Evolutionary conservation across 352 stramenopile species (phyloP), one percentile per base, ranked within the genome.

Genomic region (Hyaloperonospora arabidopsidis): DNA sequence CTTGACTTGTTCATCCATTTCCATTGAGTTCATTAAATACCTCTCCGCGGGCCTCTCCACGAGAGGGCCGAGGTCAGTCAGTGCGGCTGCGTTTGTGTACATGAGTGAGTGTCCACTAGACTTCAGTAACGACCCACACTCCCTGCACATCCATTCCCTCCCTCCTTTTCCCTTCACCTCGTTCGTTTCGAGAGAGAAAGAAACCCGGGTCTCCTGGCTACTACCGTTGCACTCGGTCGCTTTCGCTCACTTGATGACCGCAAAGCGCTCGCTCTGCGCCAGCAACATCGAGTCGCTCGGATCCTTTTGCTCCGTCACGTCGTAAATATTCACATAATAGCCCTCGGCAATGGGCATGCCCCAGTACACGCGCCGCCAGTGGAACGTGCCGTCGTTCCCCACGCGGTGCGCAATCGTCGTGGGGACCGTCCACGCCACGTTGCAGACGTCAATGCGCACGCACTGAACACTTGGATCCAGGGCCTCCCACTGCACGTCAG

Each of bases 321-420:
- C 81, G 70, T 91, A 93, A 65, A 91, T 86, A 67, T 91, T 91
- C 50, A 93, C 71, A 69, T 87, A 93, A 70, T 93, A 93, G 54
- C 77, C 79, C 48, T 87, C 77, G 35, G 68, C 76, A 54, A 90
- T 93, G 13, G 83, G 83, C 79, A 93, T 84, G 52, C 83, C 83
- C 83, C 83, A 93, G 44, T 89, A 86, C 48, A 93, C 83, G 25
- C 76, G 75, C 32, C 71, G 76, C 83, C 83, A 93, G 46, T 78
- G 65, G 57, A 81, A 87, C 17, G 58, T 68, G 52, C 83, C 83
- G 41, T 87, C 70, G 62, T 91, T 89, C 1, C 68, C 63, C 54
- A 83, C 80, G 29, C 72, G 63, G 38, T 76, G 67, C 45, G 80
- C 72, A 50, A 91, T 91, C 23, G 76, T 87, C 15, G 83, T 89